Conservation (phyloP, 257 asterid species). For the Petrea volubilis region DNA sequence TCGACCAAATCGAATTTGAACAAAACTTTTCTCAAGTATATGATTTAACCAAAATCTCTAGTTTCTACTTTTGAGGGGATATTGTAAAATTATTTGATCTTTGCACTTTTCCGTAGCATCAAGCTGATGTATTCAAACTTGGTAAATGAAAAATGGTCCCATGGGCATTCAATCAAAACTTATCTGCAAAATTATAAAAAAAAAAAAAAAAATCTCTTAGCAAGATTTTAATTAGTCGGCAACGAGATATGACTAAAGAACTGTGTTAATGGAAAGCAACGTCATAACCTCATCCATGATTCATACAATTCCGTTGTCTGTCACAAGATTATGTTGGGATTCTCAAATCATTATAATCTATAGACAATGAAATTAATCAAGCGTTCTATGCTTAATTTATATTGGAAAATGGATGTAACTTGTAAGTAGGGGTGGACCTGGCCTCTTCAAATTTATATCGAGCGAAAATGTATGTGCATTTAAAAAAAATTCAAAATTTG, state of each 20-base stretch:
- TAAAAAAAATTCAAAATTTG: no score
- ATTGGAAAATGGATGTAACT: no score
- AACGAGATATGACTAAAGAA: background rate
- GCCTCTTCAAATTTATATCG: no score
- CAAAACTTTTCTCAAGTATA: no score
- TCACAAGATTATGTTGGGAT: background rate
- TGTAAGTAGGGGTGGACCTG: no score
- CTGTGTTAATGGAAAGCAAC: slow-evolving; percentile 16
- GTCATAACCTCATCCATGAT: slow-evolving; percentile 6
- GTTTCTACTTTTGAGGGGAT: no score
- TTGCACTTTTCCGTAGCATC: background rate
- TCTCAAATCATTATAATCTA: background rate
- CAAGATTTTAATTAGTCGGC: background rate
- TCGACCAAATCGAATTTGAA: no score
- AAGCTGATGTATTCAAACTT: background rate
- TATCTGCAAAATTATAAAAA: background rate
- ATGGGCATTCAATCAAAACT: background rate
- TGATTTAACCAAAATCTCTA: no score
- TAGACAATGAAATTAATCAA: background rate
- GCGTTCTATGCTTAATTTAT: no score
- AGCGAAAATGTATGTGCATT: no score
- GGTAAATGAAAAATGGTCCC: background rate
- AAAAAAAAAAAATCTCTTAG: background rate
- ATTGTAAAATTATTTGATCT: no score
- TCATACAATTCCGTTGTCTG: background rate